Evolutionary conservation across 495 filamentous ascomycete species (phyloP).

Genomic region (Trichoderma asperelloides): DNA sequence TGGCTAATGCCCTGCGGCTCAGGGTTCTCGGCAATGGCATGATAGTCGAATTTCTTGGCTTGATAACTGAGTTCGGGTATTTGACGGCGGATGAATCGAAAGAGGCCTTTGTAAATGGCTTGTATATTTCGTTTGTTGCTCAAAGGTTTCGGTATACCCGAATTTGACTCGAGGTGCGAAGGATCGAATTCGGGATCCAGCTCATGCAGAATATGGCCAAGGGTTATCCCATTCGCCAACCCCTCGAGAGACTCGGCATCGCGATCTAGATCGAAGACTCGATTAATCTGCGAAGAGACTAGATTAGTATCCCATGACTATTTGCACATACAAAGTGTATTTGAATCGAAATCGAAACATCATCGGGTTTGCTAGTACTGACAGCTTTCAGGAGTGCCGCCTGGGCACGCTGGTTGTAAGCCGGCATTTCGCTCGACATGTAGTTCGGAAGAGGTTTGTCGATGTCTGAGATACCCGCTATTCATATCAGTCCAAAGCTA

Average conservation of each 20-base stretch:
- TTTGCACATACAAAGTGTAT: neutral
- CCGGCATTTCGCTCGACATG: neutral
- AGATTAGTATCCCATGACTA: neutral
- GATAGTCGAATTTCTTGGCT: slow-evolving; percentile 21
- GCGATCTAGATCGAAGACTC: slow-evolving; percentile 22
- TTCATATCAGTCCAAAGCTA: neutral
- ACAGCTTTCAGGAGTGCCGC: slow-evolving; percentile 40
- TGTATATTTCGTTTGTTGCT: slow-evolving; percentile 55
- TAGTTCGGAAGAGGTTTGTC: neutral
- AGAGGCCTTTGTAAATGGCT: slow-evolving; percentile 56
- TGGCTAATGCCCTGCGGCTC: slow-evolving; percentile 28
- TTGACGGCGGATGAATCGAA: slow-evolving; percentile 49
- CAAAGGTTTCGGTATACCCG: slow-evolving; percentile 43
- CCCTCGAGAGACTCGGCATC: slow-evolving; percentile 38
- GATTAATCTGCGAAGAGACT: neutral
- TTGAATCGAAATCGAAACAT: neutral
- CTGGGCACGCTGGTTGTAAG: slow-evolving; percentile 17
- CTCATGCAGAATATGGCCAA: slow-evolving; percentile 54
- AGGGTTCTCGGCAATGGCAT: slow-evolving; percentile 27
- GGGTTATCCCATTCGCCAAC: slow-evolving; percentile 64
- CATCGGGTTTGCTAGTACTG: slow-evolving; percentile 12
- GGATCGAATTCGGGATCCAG: slow-evolving; percentile 50
- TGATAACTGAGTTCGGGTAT: slow-evolving; percentile 22
- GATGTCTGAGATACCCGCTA: neutral
- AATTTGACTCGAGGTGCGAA: slow-evolving; percentile 55